Conservation (phyloP, 176 grass and related monocot genomes). For the Aegilops tauschii region DNA sequence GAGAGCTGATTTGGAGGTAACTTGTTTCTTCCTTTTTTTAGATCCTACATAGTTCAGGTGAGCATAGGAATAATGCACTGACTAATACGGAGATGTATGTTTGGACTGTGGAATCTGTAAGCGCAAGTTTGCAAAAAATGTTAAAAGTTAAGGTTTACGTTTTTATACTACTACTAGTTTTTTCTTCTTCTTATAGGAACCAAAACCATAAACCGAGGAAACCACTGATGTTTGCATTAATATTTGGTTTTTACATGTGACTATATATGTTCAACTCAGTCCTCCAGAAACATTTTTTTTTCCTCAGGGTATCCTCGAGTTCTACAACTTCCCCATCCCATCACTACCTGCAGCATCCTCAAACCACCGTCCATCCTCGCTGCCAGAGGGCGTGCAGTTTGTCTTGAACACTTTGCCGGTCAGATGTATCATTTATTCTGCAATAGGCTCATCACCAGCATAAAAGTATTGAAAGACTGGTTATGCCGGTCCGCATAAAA, state of each 20-base stretch:
- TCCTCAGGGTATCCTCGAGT: slow-evolving; percentile 41
- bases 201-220: neutral
- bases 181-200: neutral
- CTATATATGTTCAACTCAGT: neutral
- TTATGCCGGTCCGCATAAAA: neutral
- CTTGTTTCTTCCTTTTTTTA: neutral
- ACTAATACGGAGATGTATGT: neutral
- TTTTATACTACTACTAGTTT: neutral
- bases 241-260: neutral
- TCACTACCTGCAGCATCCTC: neutral
- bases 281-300: neutral
- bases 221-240: neutral
- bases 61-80: neutral
- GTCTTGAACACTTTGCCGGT: slow-evolving; percentile 46
- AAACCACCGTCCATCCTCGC: neutral
- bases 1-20: slow-evolving; percentile 40
- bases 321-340: slow-evolving; percentile 36
- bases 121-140: neutral
- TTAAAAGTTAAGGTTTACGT: neutral
- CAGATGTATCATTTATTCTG: neutral
- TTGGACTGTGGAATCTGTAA: neutral
- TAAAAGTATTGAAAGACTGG: neutral
- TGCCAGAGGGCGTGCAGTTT: slow-evolving; percentile 37
- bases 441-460: neutral
- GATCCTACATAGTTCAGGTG: neutral